Percentiles rank a stretch among this genome's conserved stretches.
Conservation (phyloP, 2,329 filamentous ascomycete species). For the Cercospora canescens region DNA sequence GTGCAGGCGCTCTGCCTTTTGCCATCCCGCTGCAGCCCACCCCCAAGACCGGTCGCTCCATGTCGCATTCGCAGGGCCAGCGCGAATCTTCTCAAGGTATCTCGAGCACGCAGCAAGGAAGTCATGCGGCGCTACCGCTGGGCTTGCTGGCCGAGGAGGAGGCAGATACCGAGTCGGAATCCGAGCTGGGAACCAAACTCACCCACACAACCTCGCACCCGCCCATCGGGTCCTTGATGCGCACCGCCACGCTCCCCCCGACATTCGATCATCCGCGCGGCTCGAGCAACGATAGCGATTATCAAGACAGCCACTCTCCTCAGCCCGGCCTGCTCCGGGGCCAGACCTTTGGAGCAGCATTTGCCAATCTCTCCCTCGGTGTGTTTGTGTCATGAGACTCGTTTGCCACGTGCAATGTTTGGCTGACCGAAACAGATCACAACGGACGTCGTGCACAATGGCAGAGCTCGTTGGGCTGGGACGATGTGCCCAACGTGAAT, state of each 20-base stretch:
- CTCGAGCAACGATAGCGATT: slow-evolving; percentile 23
- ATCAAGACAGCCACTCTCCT: slow-evolving; percentile 22
- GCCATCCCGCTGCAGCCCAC: slow-evolving; percentile 86
- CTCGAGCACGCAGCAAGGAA: slow-evolving; percentile 10
- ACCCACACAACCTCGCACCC: slow-evolving; percentile 37
- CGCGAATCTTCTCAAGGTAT: slow-evolving; percentile 24
- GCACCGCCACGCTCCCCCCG: slow-evolving; percentile 33
- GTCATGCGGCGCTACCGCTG: slow-evolving; percentile 28
- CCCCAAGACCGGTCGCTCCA: slow-evolving; percentile 89
- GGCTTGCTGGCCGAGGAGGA: slow-evolving; percentile 35
- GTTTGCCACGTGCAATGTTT: background rate
- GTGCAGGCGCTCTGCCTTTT: slow-evolving; percentile 69
- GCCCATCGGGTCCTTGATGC: slow-evolving; percentile 32
- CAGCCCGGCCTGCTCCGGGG: slow-evolving; percentile 20
- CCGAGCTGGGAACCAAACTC: slow-evolving; percentile 25
- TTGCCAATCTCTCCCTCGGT: slow-evolving; percentile 33
- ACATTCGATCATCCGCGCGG: slow-evolving; percentile 22
- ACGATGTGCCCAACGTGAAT: slow-evolving; percentile 60
- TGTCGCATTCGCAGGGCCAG: slow-evolving; percentile 77
- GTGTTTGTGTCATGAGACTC: slow-evolving; percentile 14
- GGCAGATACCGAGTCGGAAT: slow-evolving; percentile 31
- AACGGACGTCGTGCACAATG: slow-evolving; percentile 51
- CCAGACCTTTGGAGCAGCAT: slow-evolving; percentile 29
- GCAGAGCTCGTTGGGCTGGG: slow-evolving; percentile 70
- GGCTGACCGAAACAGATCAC: slow-evolving; percentile 26